A percentile compares a stretch with the other conserved stretches of the same genome.
Conservation (phyloP, 2,329 filamentous ascomycete species). For the Pestalotiopsis sp. region DNA sequence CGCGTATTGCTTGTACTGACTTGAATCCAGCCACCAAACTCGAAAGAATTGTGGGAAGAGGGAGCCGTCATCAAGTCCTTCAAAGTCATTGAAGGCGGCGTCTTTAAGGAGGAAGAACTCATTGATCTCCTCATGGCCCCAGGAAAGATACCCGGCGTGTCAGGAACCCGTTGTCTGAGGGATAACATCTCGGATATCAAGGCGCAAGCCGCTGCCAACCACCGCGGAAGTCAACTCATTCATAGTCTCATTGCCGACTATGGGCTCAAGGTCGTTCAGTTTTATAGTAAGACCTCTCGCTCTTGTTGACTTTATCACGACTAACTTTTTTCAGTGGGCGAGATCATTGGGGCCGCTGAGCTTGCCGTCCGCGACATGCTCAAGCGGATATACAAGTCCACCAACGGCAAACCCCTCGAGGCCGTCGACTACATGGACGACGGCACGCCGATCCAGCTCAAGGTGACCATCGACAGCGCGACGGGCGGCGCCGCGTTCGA, state of each 20-base stretch:
- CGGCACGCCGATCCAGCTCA: conserved; percentile 75
- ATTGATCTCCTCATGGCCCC: conserved; percentile 74
- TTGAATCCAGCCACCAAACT: conserved; percentile 71
- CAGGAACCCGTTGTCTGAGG: conserved; percentile 75
- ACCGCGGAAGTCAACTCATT: conserved; percentile 80
- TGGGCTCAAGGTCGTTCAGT: conserved; percentile 70
- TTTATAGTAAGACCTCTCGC: conserved; percentile 36
- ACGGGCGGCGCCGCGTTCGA: conserved; percentile 70
- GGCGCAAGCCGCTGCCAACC: conserved; percentile 84
- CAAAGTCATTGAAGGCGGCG: conserved; percentile 74
- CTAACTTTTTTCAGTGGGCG: conserved; percentile 51
- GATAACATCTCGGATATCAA: conserved; percentile 88
- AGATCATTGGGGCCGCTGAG: conserved; percentile 81
- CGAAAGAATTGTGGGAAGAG: conserved; percentile 66
- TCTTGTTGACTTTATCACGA: no score
- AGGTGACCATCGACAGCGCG: conserved; percentile 72
- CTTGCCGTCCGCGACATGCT: conserved; percentile 73
- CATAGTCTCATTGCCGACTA: conserved; percentile 73
- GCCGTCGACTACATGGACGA: conserved; percentile 88
- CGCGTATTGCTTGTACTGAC: background rate
- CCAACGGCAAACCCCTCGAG: conserved; percentile 70
- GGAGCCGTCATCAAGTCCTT: conserved; percentile 66
- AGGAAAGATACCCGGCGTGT: conserved; percentile 74
- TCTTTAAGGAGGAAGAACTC: conserved; percentile 78
- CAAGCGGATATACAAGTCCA: conserved; percentile 69